phyloP scores from a whole-genome alignment of 2,329 filamentous ascomycete species.

The Fusarium nygamai region DNA sequence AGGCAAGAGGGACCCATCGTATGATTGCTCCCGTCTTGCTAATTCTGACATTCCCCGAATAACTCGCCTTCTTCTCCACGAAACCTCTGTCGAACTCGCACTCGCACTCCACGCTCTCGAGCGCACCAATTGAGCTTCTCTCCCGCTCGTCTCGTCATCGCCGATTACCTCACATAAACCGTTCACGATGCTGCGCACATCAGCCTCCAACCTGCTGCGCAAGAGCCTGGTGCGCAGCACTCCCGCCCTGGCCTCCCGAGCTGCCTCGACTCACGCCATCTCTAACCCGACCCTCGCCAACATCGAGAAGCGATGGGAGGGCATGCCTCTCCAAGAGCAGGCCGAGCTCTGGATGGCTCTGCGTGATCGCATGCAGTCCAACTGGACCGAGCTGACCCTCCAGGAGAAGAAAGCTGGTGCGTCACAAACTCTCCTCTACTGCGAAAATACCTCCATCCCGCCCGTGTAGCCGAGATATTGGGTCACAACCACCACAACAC shows the following conservation, averaged over 20 bases:
- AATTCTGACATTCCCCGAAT: constrained; percentile 38
- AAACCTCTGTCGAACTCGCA: constrained; percentile 34
- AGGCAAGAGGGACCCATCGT: constrained; percentile 40
- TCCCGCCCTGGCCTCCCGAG: constrained; percentile 59
- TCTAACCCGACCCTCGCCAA: constrained; percentile 97
- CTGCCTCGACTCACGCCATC: constrained; percentile 85
- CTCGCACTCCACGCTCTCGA: constrained; percentile 40
- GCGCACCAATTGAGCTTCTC: constrained; percentile 49
- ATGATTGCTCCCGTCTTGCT: constrained; percentile 42
- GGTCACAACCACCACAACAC: constrained; percentile 22
- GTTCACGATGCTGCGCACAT: constrained; percentile 64
- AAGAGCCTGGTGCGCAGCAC: constrained; percentile 58
- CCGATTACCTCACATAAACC: constrained; percentile 28
- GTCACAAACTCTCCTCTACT: constrained; percentile 54
- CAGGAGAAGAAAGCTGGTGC: constrained; percentile 99
- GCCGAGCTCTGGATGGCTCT: constrained; percentile 99
- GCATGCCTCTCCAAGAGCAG: constrained; percentile 97
- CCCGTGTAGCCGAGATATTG: constrained; percentile 37
- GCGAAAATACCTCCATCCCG: constrained; percentile 50
- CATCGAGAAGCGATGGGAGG: constrained; percentile 99
- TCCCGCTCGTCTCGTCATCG: constrained; percentile 9
- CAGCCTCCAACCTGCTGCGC: constrained; percentile 64
- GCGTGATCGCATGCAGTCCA: constrained; percentile 97
- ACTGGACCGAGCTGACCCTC: constrained; percentile 93
- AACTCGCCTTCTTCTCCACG: constrained; percentile 38